These are phyloP conservation scores for Pichia heedii DNA, from an alignment of 805 yeast genomes.

Conservation along the genomic window DNA sequence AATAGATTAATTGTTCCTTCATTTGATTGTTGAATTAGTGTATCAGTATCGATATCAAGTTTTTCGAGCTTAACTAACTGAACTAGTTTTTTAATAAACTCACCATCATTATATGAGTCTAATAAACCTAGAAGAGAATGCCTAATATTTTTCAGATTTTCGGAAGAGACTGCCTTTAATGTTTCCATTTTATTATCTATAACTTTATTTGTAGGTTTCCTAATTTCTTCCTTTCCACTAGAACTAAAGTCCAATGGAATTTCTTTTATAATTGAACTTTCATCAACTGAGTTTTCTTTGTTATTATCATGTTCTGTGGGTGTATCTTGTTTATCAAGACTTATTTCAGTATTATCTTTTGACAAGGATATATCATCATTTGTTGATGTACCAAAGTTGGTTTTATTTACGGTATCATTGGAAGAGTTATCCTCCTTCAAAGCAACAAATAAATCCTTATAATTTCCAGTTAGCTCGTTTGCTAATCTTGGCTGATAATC, in stretches of 20 bases:
- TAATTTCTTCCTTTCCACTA: background rate
- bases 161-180: conserved; percentile 61
- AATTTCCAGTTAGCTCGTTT: conserved; percentile 20
- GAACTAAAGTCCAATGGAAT: background rate
- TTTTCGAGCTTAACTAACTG: conserved; percentile 16
- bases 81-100: conserved; percentile 16
- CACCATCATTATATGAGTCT: conserved; percentile 19
- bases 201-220: conserved; percentile 11
- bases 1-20: conserved; percentile 45
- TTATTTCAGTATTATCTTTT: background rate
- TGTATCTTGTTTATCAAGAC: background rate
- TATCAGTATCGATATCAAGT: conserved; percentile 15
- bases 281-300: background rate
- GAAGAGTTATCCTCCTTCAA: conserved; percentile 3
- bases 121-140: conserved; percentile 54
- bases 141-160: conserved; percentile 71
- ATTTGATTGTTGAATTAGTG: conserved; percentile 5
- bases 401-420: too few relatives aligned
- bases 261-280: background rate
- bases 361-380: background rate
- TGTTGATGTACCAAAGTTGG: too few relatives aligned
- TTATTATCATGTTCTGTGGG: background rate
- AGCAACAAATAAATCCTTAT: conserved; percentile 17
- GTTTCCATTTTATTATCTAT: conserved; percentile 46
- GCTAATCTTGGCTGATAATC: conserved; percentile 16